A percentile compares a stretch with the other conserved stretches of the same genome.
Conservation (phyloP, 78 protist species). For the Ministeria vibrans region DNA sequence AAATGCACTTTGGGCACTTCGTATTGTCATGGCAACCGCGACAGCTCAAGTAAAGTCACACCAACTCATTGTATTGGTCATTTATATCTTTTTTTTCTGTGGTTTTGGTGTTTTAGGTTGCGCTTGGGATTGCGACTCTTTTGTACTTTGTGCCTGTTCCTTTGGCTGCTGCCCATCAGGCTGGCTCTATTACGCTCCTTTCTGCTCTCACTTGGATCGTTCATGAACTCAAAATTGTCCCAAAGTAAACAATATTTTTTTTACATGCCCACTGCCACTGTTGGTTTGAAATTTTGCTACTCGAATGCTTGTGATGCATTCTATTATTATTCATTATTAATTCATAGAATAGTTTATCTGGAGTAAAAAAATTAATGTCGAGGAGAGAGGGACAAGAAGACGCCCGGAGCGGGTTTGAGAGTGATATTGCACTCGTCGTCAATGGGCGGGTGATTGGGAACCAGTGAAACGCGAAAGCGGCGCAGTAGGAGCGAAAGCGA, state of each 20-base stretch:
- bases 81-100: neutral
- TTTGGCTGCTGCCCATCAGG: slow-evolving; percentile 80
- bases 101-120: slow-evolving; percentile 37
- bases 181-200: slow-evolving; percentile 71
- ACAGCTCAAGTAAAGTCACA: neutral
- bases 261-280: too few relatives aligned
- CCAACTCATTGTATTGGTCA: neutral
- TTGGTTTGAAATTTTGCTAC: too few relatives aligned
- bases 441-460: too few relatives aligned
- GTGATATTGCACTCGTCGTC: too few relatives aligned
- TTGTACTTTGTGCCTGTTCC: slow-evolving; percentile 73
- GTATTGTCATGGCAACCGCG: neutral
- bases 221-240: neutral
- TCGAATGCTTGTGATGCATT: too few relatives aligned
- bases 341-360: too few relatives aligned
- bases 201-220: slow-evolving; percentile 35
- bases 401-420: too few relatives aligned
- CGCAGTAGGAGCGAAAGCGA: too few relatives aligned
- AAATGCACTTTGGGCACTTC: neutral
- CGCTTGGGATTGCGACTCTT: slow-evolving; percentile 79
- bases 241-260: neutral
- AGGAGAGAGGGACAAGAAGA: too few relatives aligned
- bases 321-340: too few relatives aligned
- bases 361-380: too few relatives aligned
- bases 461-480: too few relatives aligned